phyloP scores from a whole-genome alignment of 306 rosid species.

The Medicago arabica region DNA sequence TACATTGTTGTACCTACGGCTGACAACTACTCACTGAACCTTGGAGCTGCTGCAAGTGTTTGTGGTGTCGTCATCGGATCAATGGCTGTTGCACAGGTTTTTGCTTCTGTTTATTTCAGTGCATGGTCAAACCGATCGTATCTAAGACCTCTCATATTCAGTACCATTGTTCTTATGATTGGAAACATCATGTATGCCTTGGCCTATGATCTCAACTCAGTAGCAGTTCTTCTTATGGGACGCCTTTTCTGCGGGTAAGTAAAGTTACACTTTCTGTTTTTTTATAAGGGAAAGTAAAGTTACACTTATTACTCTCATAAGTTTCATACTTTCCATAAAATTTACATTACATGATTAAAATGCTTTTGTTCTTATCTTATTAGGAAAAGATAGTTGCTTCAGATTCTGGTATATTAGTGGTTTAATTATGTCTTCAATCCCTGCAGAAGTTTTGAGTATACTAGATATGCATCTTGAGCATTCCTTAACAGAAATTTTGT shows the following conservation, averaged over 20 bases:
- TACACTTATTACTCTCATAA: not conserved
- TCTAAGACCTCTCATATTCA: conserved; percentile 83
- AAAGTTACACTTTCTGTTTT: not conserved
- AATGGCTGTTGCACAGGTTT: conserved; percentile 97
- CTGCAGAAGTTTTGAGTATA: no score
- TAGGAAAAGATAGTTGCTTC: not conserved
- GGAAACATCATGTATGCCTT: conserved; percentile 90
- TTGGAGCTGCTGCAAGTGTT: conserved; percentile 97
- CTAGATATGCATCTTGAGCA: no score
- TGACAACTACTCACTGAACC: conserved; percentile 85
- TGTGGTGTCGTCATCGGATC: conserved; percentile 93
- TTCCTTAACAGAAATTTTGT: no score
- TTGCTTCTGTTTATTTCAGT: conserved; percentile 94
- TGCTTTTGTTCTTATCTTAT: not conserved
- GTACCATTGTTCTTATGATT: conserved; percentile 79
- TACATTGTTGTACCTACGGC: conserved; percentile 97
- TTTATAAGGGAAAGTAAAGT: no score
- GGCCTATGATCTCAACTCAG: conserved; percentile 85
- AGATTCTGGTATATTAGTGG: not conserved
- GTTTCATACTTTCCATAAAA: not conserved
- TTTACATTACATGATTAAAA: not conserved
- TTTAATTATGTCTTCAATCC: not conserved
- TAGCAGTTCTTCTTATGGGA: conserved; percentile 81
- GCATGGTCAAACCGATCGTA: conserved; percentile 97
- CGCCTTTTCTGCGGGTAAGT: conserved; percentile 87